Base-by-base conservation (phyloP, 345 rosid species). In the Stellera chamaejasme region DNA sequence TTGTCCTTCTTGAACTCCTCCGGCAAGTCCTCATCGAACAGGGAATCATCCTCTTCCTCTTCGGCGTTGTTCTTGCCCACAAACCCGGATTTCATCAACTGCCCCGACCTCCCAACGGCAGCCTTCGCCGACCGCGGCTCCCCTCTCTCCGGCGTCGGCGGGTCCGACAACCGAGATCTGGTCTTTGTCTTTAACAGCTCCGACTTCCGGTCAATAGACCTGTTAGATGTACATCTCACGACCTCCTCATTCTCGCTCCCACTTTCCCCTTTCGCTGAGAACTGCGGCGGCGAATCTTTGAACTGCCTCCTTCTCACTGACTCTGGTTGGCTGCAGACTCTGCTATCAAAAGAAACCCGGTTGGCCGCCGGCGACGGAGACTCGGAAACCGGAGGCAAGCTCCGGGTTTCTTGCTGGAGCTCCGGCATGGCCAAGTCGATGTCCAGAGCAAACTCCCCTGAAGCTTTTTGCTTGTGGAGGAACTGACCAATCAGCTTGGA, bases 31-130 rank as follows among this genome's bases (percentile, higher is more conserved):
- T 79, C 96, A 3, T 78, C 90, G 1, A 77, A 70, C 46, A 85
- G 66, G 0, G 84, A 83, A 59, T 92, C 96, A 8, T 85, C 90
- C 43, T 92, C 96, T 14, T 91, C 96, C 0, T 85, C 86, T 1
- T 66, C 78, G n/a, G 69, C 77, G 65, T 43, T 44, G 39, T 25
- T 76, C 54, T 52, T 70, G 28, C 82, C 77, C 2, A 72, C n/a
- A 58, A 73, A 48, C 50, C 84, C 97, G 14, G 88, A 71, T 69
- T 59, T 72, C 26, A 69, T 14, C 13, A 61, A 14, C 19, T 59
- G 77, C 10, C 77, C 78, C 0, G 88, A 84, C 54, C 49, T 54
- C 45, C 62, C 73, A 1, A 60, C 62, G n/a, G 66, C 53, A 0
- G 54, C 25, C 54, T 60, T 50, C 12, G 70, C 77, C 39, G 80